Evolutionary conservation across 768 basidiomycete species (phyloP), one percentile per base, ranked within the genome.

Genomic region (Lentinula raphanica): DNA sequence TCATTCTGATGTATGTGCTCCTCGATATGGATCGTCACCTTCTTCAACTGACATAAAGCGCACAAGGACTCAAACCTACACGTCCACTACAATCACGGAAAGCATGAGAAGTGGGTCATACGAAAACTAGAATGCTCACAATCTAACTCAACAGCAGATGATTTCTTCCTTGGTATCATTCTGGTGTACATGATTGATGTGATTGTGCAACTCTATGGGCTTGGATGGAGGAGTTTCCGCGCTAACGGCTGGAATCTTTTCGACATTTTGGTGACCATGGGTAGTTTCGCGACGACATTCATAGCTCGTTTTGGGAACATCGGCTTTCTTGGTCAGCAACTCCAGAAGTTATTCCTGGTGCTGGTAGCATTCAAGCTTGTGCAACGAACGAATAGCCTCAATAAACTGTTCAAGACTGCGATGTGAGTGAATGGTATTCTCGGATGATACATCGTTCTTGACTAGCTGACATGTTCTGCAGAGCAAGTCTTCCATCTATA

Each of bases 381-480:
- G 0, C 92, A 98, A 66, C 81, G 90, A 40, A 88, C 87, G 59
- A 86, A 92, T 66, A 85, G 84, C 61, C 76, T 98, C 61, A 98
- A 98, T 66, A 92, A 95, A 74, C 77, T 98, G 17, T 98, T 98
- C 82, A 98, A 98, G 75, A 97, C 94, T 17, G 90, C 92, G 5
- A 83, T 91, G 93, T 96, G 77, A 51, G 94, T 79, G 29, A 23
- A 57, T 9, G 9, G 23, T 12, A 1, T 4, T n/a, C n/a, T 39
- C 13, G n/a, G n/a, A 44, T 44, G 6, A 13, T 13, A 8, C 21
- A 21, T 58, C n/a, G 25, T 32, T 59, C 31, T 45, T 9, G 12
- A 42, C 13, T 19, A 28, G 49, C 51, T 25, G 17, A 12, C 15
- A 45, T 21, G 13, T 49, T 58, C 39, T 66, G 39, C 65, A 94